Evolutionary conservation across 495 filamentous ascomycete genomes (phyloP).

Genomic region (Lophium mytilinum): DNA sequence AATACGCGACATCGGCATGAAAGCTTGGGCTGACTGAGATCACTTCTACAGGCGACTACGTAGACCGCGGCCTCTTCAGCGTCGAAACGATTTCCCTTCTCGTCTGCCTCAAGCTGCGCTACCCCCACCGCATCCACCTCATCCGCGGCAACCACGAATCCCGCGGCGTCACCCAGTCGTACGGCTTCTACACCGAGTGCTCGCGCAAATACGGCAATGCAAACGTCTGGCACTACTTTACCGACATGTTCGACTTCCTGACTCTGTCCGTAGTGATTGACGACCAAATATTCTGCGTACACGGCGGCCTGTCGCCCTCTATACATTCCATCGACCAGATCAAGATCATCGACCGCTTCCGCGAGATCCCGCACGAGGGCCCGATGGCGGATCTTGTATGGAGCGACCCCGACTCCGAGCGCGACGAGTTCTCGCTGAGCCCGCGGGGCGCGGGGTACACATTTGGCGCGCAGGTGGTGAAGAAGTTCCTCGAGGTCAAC

Average conservation of each 20-base stretch:
- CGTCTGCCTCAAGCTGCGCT: conserved; percentile 88
- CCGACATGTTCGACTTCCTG: conserved; percentile 98
- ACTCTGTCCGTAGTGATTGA: conserved; percentile 96
- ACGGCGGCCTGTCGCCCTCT: conserved; percentile 88
- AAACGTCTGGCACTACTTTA: conserved; percentile 99
- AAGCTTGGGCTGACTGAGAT: background rate
- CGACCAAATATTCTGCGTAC: conserved; percentile 97
- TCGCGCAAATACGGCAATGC: conserved; percentile 95
- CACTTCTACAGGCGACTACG: conserved; percentile 69
- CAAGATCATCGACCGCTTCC: conserved; percentile 97
- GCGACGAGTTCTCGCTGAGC: conserved; percentile 91
- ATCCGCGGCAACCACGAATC: conserved; percentile 97
- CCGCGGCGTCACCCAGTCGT: conserved; percentile 93
- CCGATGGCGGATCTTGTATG: conserved; percentile 99
- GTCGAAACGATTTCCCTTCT: conserved; percentile 96
- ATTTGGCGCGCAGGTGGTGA: conserved; percentile 92
- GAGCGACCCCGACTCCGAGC: conserved; percentile 92
- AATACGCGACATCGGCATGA: conserved; percentile 6
- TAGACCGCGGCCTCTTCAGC: conserved; percentile 92
- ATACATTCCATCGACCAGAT: conserved; percentile 99
- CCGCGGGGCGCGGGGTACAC: conserved; percentile 94
- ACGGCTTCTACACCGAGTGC: conserved; percentile 98
- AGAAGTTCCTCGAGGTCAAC: conserved; percentile 95
- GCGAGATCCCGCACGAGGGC: conserved; percentile 96
- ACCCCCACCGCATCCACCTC: conserved; percentile 82